Percentiles rank a stretch among this genome's conserved stretches.
phyloP scores from a whole-genome alignment of 2,329 filamentous ascomycete genomes.

The Elsinoe fawcettii region DNA sequence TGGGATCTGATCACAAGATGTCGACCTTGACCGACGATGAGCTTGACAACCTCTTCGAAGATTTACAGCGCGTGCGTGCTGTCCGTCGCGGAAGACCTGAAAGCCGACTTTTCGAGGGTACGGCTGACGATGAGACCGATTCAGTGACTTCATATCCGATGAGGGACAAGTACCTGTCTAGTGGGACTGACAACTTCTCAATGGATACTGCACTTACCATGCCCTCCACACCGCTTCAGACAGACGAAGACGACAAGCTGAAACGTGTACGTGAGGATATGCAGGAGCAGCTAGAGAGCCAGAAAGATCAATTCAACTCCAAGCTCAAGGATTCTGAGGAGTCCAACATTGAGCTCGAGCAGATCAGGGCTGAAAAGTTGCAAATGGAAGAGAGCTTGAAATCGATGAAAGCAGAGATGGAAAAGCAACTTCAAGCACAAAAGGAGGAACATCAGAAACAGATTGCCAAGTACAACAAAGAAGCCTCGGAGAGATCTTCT shows the following conservation, averaged over 20 bases:
- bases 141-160: conserved; percentile 80
- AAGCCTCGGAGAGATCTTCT: conserved; percentile 44
- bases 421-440: conserved; percentile 74
- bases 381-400: conserved; percentile 77
- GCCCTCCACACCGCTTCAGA: conserved; percentile 79
- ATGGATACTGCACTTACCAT: conserved; percentile 90
- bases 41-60: conserved; percentile 85
- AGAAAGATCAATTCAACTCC: conserved; percentile 74
- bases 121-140: conserved; percentile 72
- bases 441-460: conserved; percentile 78
- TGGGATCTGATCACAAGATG: conserved; percentile 88
- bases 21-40: conserved; percentile 87
- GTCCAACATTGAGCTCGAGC: conserved; percentile 69
- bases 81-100: conserved; percentile 64
- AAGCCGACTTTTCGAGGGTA: conserved; percentile 45
- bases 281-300: conserved; percentile 72
- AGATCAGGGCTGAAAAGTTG: conserved; percentile 72
- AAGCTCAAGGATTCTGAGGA: conserved; percentile 69
- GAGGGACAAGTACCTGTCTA: conserved; percentile 91
- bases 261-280: conserved; percentile 71
- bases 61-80: conserved; percentile 81
- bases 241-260: conserved; percentile 68
- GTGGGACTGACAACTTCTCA: conserved; percentile 83
- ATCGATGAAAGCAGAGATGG: conserved; percentile 78
- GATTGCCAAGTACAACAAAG: conserved; percentile 62